Evolutionary conservation across 1,139 yeast genomes (phyloP).

Genomic region (Blastobotrys ciferrii): DNA sequence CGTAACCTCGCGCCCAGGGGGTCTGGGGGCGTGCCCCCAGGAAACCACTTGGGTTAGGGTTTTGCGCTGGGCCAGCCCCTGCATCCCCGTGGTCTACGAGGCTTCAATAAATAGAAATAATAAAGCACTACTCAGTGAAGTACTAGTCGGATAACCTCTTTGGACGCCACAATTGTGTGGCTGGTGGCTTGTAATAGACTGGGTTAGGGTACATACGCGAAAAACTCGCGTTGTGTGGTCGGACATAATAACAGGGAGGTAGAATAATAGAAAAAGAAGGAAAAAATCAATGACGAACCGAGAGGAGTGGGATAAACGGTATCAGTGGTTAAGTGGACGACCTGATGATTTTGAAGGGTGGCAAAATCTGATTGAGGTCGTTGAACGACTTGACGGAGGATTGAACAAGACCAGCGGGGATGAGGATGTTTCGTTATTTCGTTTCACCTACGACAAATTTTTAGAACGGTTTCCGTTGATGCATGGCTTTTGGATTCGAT

Average conservation of each 20-base stretch:
- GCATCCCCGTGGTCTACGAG: no score
- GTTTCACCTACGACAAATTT: constrained; percentile 55
- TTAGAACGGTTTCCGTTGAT: constrained; percentile 63
- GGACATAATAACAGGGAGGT: background rate
- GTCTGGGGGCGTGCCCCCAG: no score
- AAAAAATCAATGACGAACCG: constrained; percentile 4
- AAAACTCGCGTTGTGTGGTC: constrained; percentile 9
- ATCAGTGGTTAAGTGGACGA: constrained; percentile 28
- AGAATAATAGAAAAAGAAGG: no score
- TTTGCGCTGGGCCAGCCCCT: no score
- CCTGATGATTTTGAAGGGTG: constrained; percentile 50
- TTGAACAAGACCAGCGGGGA: constrained; percentile 47
- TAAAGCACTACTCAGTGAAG: no score
- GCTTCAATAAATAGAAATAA: no score
- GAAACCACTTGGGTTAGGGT: no score
- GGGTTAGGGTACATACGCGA: background rate
- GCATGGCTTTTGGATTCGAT: constrained; percentile 78
- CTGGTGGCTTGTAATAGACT: no score
- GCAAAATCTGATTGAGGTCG: constrained; percentile 46
- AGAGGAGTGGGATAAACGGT: constrained; percentile 25
- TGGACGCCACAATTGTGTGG: no score
- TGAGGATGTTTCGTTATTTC: constrained; percentile 43
- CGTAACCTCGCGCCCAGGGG: no score
- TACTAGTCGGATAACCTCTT: no score
- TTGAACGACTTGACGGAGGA: constrained; percentile 39